phyloP scores from a whole-genome alignment of 257 asterid genomes.

The Knoxia roxburghii region DNA sequence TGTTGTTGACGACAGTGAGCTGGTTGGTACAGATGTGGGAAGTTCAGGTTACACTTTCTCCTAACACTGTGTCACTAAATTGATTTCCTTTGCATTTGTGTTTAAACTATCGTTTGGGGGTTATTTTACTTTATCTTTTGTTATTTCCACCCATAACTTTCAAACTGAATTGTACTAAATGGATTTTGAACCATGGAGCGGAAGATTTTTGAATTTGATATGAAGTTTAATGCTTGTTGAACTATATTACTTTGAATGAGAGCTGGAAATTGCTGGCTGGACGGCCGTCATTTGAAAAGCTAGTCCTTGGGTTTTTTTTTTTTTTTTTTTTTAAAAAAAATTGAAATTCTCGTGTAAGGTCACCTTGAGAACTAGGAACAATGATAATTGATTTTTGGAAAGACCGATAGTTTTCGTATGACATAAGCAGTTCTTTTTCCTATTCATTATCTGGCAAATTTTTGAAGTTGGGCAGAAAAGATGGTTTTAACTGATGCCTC shows the following conservation, averaged over 20 bases:
- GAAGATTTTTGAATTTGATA: neutral
- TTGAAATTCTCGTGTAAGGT: neutral
- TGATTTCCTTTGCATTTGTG: neutral
- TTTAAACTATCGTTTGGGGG: neutral
- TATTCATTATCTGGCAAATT: no score
- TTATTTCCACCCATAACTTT: neutral
- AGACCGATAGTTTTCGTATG: neutral
- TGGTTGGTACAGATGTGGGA: conserved; percentile 27
- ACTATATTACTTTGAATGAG: no score
- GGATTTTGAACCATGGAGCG: neutral
- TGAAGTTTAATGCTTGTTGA: neutral
- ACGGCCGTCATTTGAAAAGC: no score
- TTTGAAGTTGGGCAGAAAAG: neutral
- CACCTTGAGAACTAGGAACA: neutral
- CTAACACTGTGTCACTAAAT: neutral
- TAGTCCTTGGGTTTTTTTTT: neutral
- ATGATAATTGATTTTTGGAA: neutral
- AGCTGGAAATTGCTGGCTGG: no score
- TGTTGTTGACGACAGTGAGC: conserved; percentile 64
- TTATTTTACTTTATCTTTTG: neutral
- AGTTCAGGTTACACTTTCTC: conserved; percentile 51
- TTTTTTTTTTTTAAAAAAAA: neutral
- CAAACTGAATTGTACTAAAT: neutral
- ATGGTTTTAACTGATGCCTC: neutral
- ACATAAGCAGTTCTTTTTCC: neutral